Conservation (phyloP, 495 filamentous ascomycete species). For the Pyrenula massariospora region DNA sequence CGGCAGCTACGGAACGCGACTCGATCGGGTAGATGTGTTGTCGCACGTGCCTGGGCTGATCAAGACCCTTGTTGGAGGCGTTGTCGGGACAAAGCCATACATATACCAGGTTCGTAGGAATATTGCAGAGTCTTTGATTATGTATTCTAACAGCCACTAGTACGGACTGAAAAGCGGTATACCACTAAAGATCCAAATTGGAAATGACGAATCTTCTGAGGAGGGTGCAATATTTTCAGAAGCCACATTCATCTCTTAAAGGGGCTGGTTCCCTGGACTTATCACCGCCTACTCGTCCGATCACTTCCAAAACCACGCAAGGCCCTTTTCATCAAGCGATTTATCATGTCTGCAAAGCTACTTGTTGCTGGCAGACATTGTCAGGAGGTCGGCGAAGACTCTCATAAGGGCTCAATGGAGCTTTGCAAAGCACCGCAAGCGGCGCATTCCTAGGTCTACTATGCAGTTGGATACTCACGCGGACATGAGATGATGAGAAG, state of each 20-base stretch:
- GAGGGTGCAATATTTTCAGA: slow-evolving; percentile 70
- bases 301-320: too few species aligned
- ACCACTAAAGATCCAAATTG: slow-evolving; percentile 70
- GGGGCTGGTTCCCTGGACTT: slow-evolving; percentile 32
- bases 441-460: too few species aligned
- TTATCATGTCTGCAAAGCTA: too few species aligned
- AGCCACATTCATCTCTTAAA: slow-evolving; percentile 79
- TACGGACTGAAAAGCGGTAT: slow-evolving; percentile 52
- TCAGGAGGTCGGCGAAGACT: too few species aligned
- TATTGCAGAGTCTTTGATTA: slow-evolving; percentile 1
- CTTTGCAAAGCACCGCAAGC: too few species aligned
- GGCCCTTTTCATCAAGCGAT: too few species aligned
- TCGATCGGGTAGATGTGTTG: slow-evolving; percentile 92
- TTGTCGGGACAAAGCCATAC: slow-evolving; percentile 86
- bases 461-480: too few species aligned
- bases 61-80: slow-evolving; percentile 78
- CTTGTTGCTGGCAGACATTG: too few species aligned
- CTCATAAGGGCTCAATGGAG: too few species aligned
- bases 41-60: slow-evolving; percentile 89
- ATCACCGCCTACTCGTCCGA: slow-evolving; percentile 34
- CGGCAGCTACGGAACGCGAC: slow-evolving; percentile 52
- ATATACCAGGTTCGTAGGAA: slow-evolving; percentile 95
- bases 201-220: slow-evolving; percentile 62
- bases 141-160: slow-evolving; percentile 25
- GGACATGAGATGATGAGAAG: too few species aligned